Evolutionary conservation across 2,329 filamentous ascomycete species (phyloP).

Genomic region (Dothistroma pini): DNA sequence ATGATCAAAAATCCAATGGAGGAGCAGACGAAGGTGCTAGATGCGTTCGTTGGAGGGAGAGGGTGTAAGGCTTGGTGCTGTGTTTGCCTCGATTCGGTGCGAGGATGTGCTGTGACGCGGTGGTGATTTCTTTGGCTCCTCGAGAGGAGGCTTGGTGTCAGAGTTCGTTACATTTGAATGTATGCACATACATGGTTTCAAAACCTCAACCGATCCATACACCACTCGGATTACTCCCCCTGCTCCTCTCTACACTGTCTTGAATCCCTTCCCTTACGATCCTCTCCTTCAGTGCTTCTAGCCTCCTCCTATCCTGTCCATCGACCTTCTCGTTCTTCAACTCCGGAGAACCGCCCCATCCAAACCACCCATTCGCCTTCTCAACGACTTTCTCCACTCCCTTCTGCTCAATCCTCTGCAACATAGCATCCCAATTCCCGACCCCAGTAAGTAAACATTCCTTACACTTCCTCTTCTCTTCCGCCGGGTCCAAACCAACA

Average conservation of each 20-base stretch:
- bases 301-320: slow-evolving; percentile 17
- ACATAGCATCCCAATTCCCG: slow-evolving; percentile 80
- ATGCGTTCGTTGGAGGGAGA: too few species aligned
- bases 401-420: slow-evolving; percentile 42
- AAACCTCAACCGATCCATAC: slow-evolving; percentile 21
- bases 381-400: slow-evolving; percentile 8
- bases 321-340: slow-evolving; percentile 23
- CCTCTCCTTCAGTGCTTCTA: slow-evolving; percentile 24
- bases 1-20: too few species aligned
- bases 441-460: slow-evolving; percentile 75
- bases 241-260: slow-evolving; percentile 14
- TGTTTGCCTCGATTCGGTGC: too few species aligned
- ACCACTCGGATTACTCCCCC: slow-evolving; percentile 26
- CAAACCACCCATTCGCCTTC: slow-evolving; percentile 21
- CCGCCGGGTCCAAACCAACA: slow-evolving; percentile 4
- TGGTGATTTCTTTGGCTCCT: too few species aligned
- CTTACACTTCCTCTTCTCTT: slow-evolving; percentile 55
- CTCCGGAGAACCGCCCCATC: slow-evolving; percentile 19
- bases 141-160: too few species aligned
- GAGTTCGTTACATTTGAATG: too few species aligned
- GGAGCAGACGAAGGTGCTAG: too few species aligned
- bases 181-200: not conserved
- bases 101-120: too few species aligned
- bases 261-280: slow-evolving; percentile 25
- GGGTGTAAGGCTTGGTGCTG: too few species aligned